These are phyloP conservation scores for Colletotrichum endophyticum DNA, from an alignment of 2,329 filamentous ascomycete species.

Conservation along the genomic window DNA sequence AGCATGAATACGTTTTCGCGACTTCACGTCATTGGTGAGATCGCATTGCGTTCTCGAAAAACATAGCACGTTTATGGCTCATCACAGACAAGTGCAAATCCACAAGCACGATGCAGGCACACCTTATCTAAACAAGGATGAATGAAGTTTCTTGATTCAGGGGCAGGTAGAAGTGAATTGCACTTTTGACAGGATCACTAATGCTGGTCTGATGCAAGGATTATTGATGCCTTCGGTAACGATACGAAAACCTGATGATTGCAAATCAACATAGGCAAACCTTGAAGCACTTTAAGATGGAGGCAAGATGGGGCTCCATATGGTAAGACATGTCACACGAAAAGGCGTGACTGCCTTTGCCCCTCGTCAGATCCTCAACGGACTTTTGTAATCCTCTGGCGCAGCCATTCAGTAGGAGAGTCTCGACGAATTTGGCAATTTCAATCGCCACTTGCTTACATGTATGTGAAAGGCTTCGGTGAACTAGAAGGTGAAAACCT, in stretches of 20 bases:
- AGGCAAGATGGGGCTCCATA: neutral
- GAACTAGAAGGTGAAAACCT: neutral
- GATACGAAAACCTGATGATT: neutral
- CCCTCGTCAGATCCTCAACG: neutral
- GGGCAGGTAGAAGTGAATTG: neutral
- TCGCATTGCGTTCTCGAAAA: neutral
- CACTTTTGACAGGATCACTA: neutral
- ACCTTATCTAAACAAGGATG: neutral
- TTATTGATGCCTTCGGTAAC: neutral
- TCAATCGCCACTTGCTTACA: neutral
- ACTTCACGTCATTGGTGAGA: neutral
- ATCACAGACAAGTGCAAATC: neutral
- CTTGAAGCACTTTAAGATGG: neutral
- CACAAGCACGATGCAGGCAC: neutral
- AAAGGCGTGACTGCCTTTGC: neutral
- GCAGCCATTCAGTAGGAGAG: neutral
- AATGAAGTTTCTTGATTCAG: neutral
- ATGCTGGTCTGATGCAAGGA: neutral
- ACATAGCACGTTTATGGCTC: neutral
- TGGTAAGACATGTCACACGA: neutral
- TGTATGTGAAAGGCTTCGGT: neutral
- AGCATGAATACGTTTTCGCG: neutral
- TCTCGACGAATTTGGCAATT: neutral
- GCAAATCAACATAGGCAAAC: neutral
- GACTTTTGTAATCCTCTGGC: neutral